Evolutionary conservation across 2,329 filamentous ascomycete species (phyloP), one percentile per base, ranked within the genome.

Genomic region (Canariomyces notabilis): DNA sequence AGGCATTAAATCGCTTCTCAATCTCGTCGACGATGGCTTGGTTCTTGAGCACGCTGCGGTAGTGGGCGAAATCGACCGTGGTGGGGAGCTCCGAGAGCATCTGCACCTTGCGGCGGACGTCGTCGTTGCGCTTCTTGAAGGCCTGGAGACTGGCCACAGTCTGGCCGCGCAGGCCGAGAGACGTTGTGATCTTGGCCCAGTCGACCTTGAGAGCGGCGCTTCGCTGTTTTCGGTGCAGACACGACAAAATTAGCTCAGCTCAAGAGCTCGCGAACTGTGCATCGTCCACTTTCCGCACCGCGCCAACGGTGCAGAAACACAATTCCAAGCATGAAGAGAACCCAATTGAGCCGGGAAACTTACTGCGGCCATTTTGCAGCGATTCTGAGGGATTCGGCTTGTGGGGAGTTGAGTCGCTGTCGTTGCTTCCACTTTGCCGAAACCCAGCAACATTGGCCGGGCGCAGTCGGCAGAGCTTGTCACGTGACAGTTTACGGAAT

Each of bases 51-150:
- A 87, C 66, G 66, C 77, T 77, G 72, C 90, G 89, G 87, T 97
- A 98, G 72, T 91, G 80, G 59, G 81, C 71, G 74, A 98, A 97
- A 79, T 98, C 89, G 74, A 98, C 82, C 49, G 81, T 80, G 64
- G 89, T 88, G 57, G 91, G 76, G 68, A 86, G 83, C 73, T 95
- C 89, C 55, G 81, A 83, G 49, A 98, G 88, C 54, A 81, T 63
- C 71, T 86, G 82, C 53, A 98, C 79, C 75, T 91, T 91, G 77
- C 93, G 91, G 74, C 91, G 90, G 67, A 89, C 91, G 69, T 96
- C 90, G 69, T 98, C 93, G 79, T 97, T 96, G 76, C 93, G 90
- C 83, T 95, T 93, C 83, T 98, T 98, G 85, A 98, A 98, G 58
- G 88, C 81, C 70, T 91, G 85, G 53, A 98, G 89, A 53, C 91